phyloP scores from a whole-genome alignment of 768 basidiomycete species.

The Dioszegia aurantiaca region DNA sequence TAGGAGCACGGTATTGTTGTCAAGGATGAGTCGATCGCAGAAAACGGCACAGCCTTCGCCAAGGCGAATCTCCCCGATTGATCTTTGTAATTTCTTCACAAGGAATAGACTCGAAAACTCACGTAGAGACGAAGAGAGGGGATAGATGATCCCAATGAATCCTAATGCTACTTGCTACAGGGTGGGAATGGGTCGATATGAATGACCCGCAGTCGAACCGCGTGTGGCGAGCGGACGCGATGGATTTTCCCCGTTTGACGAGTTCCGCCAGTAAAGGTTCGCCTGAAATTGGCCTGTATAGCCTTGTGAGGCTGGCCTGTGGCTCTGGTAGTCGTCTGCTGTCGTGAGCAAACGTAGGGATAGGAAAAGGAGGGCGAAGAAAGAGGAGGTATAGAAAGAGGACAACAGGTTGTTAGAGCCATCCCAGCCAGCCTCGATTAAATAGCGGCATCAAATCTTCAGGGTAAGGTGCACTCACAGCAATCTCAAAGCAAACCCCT shows the following conservation, averaged over 20 bases:
- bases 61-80: not conserved
- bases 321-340: not conserved
- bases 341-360: not conserved
- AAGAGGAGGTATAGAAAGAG: not conserved
- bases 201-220: too few species aligned
- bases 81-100: not conserved
- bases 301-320: too few species aligned
- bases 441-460: constrained; percentile 3
- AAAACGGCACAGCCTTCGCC: not conserved
- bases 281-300: too few species aligned
- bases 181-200: not conserved
- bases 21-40: not conserved
- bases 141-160: too few species aligned
- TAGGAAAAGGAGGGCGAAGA: not conserved
- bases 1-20: not conserved
- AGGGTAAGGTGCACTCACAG: not conserved
- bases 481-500: not conserved
- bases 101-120: not conserved
- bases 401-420: not conserved
- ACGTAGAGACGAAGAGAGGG: not conserved
- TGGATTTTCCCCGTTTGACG: not conserved
- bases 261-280: not conserved
- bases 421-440: not conserved
- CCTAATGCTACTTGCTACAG: not conserved
- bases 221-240: too few species aligned